These are phyloP conservation scores for Tricholoma hemisulphureum DNA, from an alignment of 768 basidiomycete genomes.

Conservation along the genomic window DNA sequence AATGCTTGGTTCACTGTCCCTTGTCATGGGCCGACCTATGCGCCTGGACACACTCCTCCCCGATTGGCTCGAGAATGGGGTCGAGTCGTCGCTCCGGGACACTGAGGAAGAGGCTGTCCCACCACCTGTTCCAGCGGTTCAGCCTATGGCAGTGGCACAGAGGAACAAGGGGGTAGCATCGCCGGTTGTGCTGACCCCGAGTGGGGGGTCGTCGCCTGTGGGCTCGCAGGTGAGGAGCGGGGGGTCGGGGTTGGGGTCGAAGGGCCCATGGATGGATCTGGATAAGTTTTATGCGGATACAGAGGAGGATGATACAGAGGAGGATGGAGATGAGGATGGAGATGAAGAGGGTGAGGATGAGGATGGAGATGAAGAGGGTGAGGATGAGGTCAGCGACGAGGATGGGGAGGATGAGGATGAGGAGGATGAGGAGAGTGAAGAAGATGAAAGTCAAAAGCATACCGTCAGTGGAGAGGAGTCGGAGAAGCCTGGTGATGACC, in stretches of 20 bases:
- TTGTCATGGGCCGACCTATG: slow-evolving; percentile 57
- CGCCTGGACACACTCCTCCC: slow-evolving; percentile 56
- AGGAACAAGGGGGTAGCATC: slow-evolving; percentile 31
- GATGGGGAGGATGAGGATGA: slow-evolving; percentile 17
- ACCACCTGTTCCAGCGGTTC: slow-evolving; percentile 35
- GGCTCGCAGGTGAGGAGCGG: slow-evolving; percentile 33
- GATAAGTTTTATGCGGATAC: slow-evolving; percentile 74
- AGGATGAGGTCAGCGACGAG: slow-evolving; percentile 27
- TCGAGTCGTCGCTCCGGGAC: slow-evolving; percentile 75
- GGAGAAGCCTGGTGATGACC: slow-evolving; percentile 14
- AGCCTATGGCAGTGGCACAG: slow-evolving; percentile 29
- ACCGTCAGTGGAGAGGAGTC: slow-evolving; percentile 15
- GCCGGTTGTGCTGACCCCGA: slow-evolving; percentile 60
- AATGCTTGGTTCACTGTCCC: slow-evolving; percentile 64
- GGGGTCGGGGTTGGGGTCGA: slow-evolving; percentile 21
- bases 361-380: slow-evolving; percentile 28
- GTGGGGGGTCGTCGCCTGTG: slow-evolving; percentile 43
- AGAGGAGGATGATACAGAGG: slow-evolving; percentile 27
- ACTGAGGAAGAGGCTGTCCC: slow-evolving; percentile 50
- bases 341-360: slow-evolving; percentile 30
- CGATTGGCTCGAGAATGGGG: slow-evolving; percentile 87
- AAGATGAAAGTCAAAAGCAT: slow-evolving; percentile 4
- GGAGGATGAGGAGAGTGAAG: slow-evolving; percentile 13
- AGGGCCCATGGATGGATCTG: slow-evolving; percentile 56
- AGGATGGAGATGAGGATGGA: slow-evolving; percentile 24